Percentiles rank a stretch among this genome's conserved stretches.
Conservation (phyloP, 164 flowering plant species). For the Vitis rotundifolia region DNA sequence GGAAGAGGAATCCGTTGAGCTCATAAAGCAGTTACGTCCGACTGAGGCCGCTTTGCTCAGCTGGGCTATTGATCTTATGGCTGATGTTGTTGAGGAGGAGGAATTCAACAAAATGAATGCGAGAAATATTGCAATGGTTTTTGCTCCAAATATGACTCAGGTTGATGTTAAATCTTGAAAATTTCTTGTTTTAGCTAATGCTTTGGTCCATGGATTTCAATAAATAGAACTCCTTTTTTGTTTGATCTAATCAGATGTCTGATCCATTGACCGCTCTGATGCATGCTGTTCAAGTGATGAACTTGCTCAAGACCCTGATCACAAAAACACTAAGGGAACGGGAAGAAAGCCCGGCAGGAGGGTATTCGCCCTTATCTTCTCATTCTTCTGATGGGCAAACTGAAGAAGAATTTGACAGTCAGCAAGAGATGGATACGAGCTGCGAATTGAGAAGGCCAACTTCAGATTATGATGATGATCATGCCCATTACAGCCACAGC, state of each 20-base stretch:
- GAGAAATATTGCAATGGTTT: constrained; percentile 91
- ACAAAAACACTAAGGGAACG: constrained; percentile 71
- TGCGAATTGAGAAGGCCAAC: constrained; percentile 48
- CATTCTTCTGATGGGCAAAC: constrained; percentile 46
- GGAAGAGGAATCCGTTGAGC: constrained; percentile 77
- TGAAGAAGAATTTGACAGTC: constrained; percentile 61
- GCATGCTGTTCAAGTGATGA: constrained; percentile 99
- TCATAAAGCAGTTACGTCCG: constrained; percentile 74
- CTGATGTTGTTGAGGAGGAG: constrained; percentile 94
- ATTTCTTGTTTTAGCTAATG: background rate
- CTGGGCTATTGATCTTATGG: constrained; percentile 97
- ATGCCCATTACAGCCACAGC: constrained; percentile 30
- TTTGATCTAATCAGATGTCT: constrained; percentile 63
- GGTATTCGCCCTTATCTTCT: constrained; percentile 67
- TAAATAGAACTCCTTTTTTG: background rate
- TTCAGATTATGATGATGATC: constrained; percentile 49
- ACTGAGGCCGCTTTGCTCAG: constrained; percentile 79
- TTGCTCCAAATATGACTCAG: constrained; percentile 98
- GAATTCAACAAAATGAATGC: constrained; percentile 94
- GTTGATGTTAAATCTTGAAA: constrained; percentile 24
- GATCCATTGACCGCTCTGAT: constrained; percentile 97
- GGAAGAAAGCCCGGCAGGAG: constrained; percentile 57
- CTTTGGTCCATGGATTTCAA: constrained; percentile 1
- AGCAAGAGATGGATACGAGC: constrained; percentile 67
- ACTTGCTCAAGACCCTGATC: constrained; percentile 87